Evolutionary conservation across 2,329 filamentous ascomycete species (phyloP), one percentile per base, ranked within the genome.

Genomic region (Zasmidium citrigriseum): DNA sequence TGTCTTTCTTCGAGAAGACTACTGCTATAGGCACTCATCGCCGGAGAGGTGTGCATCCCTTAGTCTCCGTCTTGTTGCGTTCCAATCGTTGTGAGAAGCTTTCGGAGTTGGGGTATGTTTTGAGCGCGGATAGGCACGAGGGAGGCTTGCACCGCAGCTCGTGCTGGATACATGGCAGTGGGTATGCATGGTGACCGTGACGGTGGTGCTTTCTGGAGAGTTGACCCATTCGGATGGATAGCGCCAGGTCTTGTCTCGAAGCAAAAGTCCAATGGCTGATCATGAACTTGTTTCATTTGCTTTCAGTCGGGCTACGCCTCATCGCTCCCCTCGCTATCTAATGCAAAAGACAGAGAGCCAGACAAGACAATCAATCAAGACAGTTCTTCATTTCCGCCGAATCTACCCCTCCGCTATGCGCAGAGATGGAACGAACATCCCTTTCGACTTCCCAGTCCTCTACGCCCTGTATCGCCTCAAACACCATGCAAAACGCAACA

Each of bases 41-140:
- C 52, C 52, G 52, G 23, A 29, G n/a, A 21, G 9, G 23, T 46
- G 21, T 5, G 45, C 52, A 54, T 4, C 52, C 52, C 16, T 34
- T 46, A 54, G 52, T 29, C 22, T 54, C 41, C 24, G 34, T 4
- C 34, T 11, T 4, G 7, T 7, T 7, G 34, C 34, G 34, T 41
- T 41, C 34, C 34, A 41, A n/a, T 41, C 34, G 16, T n/a, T 29
- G 27, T 29, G 27, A 29, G 27, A 29, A 7, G 27, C 27, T 29
- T 29, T 41, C 34, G 34, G 34, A 41, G 34, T 16, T 16, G 34
- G 34, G 34, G 34, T 41, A 41, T 41, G 34, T 41, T 41, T 41
- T 41, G 34, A 41, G 34, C 7, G 4, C 7, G 27, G 14, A 34
- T n/a, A n/a, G n/a, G n/a, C n/a, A n/a, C n/a, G n/a, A n/a, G n/a